phyloP scores from a whole-genome alignment of 176 grass and related monocot genomes.

The Hyparrhenia diplandra region DNA sequence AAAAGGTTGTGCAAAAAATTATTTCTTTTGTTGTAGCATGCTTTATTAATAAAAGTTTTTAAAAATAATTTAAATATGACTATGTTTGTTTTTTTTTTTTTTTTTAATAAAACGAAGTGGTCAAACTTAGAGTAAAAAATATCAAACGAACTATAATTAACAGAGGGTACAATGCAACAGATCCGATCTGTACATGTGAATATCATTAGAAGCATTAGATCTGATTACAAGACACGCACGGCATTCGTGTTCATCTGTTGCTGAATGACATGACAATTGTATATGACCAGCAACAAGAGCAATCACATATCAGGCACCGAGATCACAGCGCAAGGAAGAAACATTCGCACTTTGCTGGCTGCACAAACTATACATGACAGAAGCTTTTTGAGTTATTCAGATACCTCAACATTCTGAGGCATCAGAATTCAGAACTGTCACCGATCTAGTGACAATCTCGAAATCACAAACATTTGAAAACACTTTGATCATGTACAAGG shows the following conservation, averaged over 20 bases:
- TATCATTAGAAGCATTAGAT: neutral
- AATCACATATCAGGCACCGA: neutral
- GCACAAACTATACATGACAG: constrained; percentile 17
- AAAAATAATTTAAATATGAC: too few species aligned
- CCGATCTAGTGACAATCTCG: neutral
- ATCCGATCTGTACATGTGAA: neutral
- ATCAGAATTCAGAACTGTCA: constrained; percentile 13
- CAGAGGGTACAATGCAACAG: neutral
- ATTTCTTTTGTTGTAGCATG: too few species aligned
- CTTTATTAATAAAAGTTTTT: too few species aligned
- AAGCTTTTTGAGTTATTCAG: constrained; percentile 16
- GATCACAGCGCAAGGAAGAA: neutral
- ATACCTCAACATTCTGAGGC: constrained; percentile 12
- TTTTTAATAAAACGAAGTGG: too few species aligned
- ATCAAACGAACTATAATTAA: too few species aligned
- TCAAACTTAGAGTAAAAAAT: too few species aligned
- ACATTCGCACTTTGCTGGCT: neutral
- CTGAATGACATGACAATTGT: neutral
- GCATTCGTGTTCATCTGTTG: neutral
- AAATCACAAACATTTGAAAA: constrained; percentile 12
- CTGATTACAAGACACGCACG: neutral
- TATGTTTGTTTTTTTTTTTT: too few species aligned
- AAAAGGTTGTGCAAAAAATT: too few species aligned
- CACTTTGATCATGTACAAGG: constrained; percentile 18
- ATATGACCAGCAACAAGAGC: neutral